phyloP scores from a whole-genome alignment of 208 protist species.

The Trypanosoma melophagium region DNA sequence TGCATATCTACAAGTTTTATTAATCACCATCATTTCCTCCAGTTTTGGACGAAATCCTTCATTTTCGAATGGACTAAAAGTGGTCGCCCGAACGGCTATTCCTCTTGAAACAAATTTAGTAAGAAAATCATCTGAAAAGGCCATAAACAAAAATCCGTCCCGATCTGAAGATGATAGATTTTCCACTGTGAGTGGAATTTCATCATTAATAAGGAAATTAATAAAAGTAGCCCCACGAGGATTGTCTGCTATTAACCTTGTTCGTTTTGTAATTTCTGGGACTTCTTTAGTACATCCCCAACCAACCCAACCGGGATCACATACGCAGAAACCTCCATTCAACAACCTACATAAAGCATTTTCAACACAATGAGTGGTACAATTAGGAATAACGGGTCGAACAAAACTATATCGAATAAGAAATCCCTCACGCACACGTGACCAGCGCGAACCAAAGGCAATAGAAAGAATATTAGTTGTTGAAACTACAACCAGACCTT shows the following conservation, averaged over 20 bases:
- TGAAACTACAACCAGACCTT: conserved; percentile 26
- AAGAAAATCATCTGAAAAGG: conserved; percentile 3
- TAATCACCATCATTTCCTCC: conserved; percentile 4
- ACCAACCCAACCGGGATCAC: conserved; percentile 2
- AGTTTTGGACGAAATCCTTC: too few relatives aligned
- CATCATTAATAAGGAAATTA: conserved; percentile 10
- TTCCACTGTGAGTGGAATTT: not conserved
- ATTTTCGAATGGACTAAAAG: not conserved
- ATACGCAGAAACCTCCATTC: conserved; percentile 22
- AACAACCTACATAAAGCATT: conserved; percentile 13
- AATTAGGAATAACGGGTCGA: not conserved
- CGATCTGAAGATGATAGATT: not conserved
- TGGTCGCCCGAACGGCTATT: not conserved
- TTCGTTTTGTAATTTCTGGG: not conserved
- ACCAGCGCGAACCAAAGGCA: conserved; percentile 63
- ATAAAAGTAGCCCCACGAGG: not conserved
- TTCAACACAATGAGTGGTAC: conserved; percentile 5
- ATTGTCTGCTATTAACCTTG: not conserved
- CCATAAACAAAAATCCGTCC: conserved; percentile 3
- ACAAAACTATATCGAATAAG: conserved; percentile 60
- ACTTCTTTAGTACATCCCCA: conserved; percentile 13
- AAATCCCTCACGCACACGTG: conserved; percentile 41
- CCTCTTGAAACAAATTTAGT: not conserved
- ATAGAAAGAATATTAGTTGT: conserved; percentile 33
- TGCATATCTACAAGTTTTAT: conserved; percentile 7